Evolutionary conservation across 768 basidiomycete genomes (phyloP).

Genomic region (Mycena albidolilacea): DNA sequence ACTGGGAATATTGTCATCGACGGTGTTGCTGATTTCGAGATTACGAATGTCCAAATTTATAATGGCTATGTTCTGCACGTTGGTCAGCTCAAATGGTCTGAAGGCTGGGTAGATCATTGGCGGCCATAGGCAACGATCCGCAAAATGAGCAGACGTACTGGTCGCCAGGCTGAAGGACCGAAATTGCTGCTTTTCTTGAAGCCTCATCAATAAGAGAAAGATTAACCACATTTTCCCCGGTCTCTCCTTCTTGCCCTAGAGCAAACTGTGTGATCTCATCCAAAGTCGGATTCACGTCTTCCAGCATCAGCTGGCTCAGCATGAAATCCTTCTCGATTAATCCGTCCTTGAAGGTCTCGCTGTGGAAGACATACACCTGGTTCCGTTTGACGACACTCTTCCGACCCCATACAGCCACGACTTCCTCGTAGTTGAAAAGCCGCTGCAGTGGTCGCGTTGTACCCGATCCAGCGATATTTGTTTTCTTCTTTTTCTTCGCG

Average conservation of each 20-base stretch:
- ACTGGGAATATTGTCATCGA: conserved; percentile 96
- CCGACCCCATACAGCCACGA: conserved; percentile 86
- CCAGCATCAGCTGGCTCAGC: conserved; percentile 79
- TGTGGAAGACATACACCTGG: conserved; percentile 87
- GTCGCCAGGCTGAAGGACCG: conserved; percentile 97
- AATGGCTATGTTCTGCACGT: conserved; percentile 97
- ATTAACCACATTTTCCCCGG: conserved; percentile 81
- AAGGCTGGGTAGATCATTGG: conserved; percentile 62
- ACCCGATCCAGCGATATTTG: conserved; percentile 58
- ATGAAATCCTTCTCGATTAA: conserved; percentile 98
- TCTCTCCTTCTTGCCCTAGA: conserved; percentile 78
- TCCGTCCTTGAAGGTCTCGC: conserved; percentile 94
- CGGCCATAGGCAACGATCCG: conserved; percentile 58
- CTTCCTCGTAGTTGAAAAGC: conserved; percentile 95
- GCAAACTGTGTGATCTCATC: conserved; percentile 97
- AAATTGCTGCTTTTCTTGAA: conserved; percentile 90
- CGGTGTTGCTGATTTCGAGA: conserved; percentile 92
- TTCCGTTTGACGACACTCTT: conserved; percentile 83
- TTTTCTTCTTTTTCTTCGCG: conserved; percentile 89
- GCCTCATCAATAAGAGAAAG: conserved; percentile 94
- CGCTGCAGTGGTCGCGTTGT: conserved; percentile 91
- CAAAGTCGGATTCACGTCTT: conserved; percentile 94
- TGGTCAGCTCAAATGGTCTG: conserved; percentile 93
- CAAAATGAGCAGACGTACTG: conserved; percentile 71
- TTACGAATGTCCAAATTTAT: conserved; percentile 93